Evolutionary conservation across 1,284 basidiomycete genomes (phyloP), one percentile per base, ranked within the genome.

Genomic region (Leccinum pallidistipes): DNA sequence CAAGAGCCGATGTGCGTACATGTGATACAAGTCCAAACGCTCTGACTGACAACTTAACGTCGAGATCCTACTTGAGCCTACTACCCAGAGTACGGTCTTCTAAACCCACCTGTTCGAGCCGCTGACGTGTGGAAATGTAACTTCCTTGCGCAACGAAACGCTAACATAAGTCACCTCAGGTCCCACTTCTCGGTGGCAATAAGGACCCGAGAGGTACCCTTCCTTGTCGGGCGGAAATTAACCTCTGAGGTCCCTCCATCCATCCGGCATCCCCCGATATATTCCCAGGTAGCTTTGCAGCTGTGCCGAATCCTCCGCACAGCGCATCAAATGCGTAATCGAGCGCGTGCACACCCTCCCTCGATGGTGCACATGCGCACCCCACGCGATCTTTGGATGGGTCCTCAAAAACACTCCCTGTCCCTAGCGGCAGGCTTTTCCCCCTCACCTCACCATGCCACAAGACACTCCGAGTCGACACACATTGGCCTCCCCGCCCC

Each of bases 21-120:
- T 71, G 29, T 83, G 86, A 75, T 99, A 99, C 11, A 98, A 77
- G 67, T 94, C 90, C 16, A 93, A 79, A 11, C 96, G 85, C 75
- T 98, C 87, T 2, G 95, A 98, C 91, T 98, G 74, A 43, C 58
- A 36, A 47, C 21, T 21, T 21, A 34, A 27, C 58, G 60, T 64
- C 51, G 45, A 54, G 21, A 21, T 21, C 21, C 21, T 21, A 21
- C 21, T 21, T 21, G 21, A 21, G 21, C 21, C 21, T 21, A 21
- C 21, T 21, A 21, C 21, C 21, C 21, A 21, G 21, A 21, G 21
- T 21, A 21, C 21, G 21, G 21, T 21, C 21, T 21, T 21, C 21
- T 21, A 21, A 21, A 21, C 21, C 21, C 21, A 21, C 21, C 21
- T 21, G 21, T 21, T 21, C 21, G 21, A 21, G 21, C 21, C 21